Conservation (phyloP, 2,329 filamentous ascomycete genomes). For the Huntiella moniliformis region DNA sequence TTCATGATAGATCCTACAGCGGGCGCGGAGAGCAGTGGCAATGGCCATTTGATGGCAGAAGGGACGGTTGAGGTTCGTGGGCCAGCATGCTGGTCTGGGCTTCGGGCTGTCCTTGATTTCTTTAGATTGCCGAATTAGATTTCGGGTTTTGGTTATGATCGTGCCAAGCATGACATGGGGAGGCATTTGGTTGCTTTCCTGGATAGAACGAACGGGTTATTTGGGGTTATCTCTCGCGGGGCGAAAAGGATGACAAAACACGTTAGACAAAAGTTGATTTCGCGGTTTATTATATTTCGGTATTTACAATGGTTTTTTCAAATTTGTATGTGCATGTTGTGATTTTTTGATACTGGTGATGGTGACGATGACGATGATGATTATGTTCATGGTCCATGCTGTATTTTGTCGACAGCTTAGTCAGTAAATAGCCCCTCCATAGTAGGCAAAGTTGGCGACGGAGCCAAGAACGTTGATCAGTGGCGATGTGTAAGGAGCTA, state of each 20-base stretch:
- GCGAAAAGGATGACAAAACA: conserved; percentile 15
- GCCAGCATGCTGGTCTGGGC: conserved; percentile 4
- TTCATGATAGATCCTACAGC: conserved; percentile 11
- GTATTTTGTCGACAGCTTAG: too few species aligned
- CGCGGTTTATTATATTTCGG: conserved; percentile 26
- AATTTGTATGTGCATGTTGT: not conserved
- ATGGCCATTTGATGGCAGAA: conserved; percentile 1
- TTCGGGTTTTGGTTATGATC: conserved; percentile 12
- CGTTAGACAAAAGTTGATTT: conserved; percentile 49
- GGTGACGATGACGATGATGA: too few species aligned
- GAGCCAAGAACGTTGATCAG: too few species aligned
- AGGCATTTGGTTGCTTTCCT: conserved; percentile 20
- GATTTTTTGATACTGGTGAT: too few species aligned
- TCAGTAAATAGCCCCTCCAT: too few species aligned
- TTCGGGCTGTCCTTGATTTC: conserved; percentile 1
- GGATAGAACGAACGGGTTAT: conserved; percentile 22
- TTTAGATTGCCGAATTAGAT: conserved; percentile 8
- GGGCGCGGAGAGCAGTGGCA: conserved; percentile 12
- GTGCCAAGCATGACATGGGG: conserved; percentile 19
- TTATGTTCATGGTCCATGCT: too few species aligned
- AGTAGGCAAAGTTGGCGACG: too few species aligned
- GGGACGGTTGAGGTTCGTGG: conserved; percentile 5
- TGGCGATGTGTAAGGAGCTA: too few species aligned
- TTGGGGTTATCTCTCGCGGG: conserved; percentile 16
- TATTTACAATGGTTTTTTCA: not conserved